Evolutionary conservation across 371 early-diverging fungal genomes (phyloP).

Genomic region (Capillidium heterosporum): DNA sequence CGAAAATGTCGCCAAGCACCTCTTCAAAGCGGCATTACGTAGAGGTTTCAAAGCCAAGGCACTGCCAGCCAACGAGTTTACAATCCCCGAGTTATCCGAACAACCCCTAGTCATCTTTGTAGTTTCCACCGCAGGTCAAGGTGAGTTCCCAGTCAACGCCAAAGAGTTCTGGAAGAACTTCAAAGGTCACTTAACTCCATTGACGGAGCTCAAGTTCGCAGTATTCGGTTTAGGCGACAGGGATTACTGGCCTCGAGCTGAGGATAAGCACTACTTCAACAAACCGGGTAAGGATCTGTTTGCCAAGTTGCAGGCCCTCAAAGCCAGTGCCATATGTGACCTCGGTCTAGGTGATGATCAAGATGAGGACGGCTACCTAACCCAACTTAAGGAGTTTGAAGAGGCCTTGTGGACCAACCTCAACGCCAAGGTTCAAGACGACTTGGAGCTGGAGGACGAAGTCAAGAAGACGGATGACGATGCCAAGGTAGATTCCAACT

Average conservation of each 20-base stretch:
- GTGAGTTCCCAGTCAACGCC: conserved; percentile 81
- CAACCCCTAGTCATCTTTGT: conserved; percentile 60
- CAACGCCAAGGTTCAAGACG: conserved; percentile 23
- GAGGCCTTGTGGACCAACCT: conserved; percentile 66
- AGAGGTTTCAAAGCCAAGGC: conserved; percentile 55
- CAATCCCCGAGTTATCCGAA: conserved; percentile 51
- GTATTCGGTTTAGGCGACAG: conserved; percentile 86
- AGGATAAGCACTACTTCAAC: conserved; percentile 76
- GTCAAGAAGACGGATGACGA: conserved; percentile 64
- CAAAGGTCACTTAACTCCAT: conserved; percentile 15
- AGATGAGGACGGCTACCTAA: conserved; percentile 76
- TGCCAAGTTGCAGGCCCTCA: conserved; percentile 51
- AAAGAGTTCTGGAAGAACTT: conserved; percentile 75
- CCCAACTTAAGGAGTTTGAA: conserved; percentile 60
- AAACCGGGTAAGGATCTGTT: conserved; percentile 75
- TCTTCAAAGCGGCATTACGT: conserved; percentile 58
- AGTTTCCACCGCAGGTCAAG: conserved; percentile 82
- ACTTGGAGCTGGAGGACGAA: conserved; percentile 42
- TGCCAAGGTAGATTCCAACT: conserved; percentile 78
- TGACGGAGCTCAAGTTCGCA: conserved; percentile 44
- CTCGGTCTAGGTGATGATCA: conserved; percentile 80
- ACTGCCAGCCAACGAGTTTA: conserved; percentile 63
- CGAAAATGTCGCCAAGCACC: conserved; percentile 61
- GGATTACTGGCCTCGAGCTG: conserved; percentile 87
- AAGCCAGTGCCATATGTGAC: conserved; percentile 37